These are phyloP conservation scores for Aschersonia sp. DNA, from an alignment of 2,329 filamentous ascomycete species.

Conservation along the genomic window DNA sequence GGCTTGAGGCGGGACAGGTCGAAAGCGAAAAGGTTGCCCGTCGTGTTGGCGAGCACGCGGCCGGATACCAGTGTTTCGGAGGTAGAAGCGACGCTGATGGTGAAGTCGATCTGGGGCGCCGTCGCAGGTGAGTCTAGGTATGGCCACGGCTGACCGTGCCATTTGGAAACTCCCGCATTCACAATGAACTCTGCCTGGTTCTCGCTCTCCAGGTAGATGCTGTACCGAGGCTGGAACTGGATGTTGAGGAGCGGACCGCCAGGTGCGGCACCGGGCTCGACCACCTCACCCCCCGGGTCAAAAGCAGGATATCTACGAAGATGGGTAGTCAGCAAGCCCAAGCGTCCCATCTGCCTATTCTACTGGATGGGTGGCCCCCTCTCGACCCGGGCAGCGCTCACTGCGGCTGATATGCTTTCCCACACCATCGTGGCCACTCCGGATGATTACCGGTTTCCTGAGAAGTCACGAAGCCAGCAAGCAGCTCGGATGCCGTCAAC, in stretches of 20 bases:
- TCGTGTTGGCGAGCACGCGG: constrained; percentile 18
- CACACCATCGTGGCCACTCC: constrained; percentile 31
- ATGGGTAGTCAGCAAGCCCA: neutral
- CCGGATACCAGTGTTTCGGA: constrained; percentile 17
- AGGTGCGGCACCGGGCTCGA: constrained; percentile 16
- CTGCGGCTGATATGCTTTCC: constrained; percentile 29
- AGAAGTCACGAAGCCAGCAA: constrained; percentile 1
- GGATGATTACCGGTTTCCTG: constrained; percentile 24
- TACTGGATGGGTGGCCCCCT: neutral
- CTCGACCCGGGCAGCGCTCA: constrained; percentile 7
- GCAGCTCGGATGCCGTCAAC: neutral
- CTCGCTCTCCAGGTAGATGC: constrained; percentile 29
- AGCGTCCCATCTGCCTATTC: too few species aligned
- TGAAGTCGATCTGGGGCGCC: constrained; percentile 17
- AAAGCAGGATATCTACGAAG: constrained; percentile 22
- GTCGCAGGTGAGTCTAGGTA: constrained; percentile 9
- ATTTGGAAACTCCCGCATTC: constrained; percentile 25
- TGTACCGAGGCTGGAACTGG: constrained; percentile 29
- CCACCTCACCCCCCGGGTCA: constrained; percentile 27
- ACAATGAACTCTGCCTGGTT: constrained; percentile 26
- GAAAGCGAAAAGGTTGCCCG: constrained; percentile 21
- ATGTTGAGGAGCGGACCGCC: constrained; percentile 22
- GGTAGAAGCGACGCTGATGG: constrained; percentile 18
- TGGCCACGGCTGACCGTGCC: constrained; percentile 22
- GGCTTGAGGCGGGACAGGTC: constrained; percentile 19